Evolutionary conservation across 345 rosid species (phyloP).

Genomic region (Eucalyptus pauciflora): DNA sequence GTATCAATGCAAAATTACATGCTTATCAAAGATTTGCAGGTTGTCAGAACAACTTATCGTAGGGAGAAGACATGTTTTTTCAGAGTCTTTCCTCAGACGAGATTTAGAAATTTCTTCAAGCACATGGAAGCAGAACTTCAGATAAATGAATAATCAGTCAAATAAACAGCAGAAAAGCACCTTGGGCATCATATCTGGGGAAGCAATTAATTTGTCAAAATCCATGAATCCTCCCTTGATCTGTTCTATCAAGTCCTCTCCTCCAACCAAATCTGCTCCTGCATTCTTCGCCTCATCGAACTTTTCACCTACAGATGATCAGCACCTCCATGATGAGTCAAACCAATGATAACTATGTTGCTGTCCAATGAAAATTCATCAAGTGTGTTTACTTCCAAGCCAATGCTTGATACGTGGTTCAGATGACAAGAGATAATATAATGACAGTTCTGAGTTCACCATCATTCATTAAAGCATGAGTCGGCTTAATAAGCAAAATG

Average conservation of each 20-base stretch:
- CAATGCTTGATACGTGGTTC: not conserved
- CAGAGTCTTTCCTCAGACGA: not conserved
- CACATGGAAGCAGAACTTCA: not conserved
- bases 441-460: not conserved
- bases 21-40: not conserved
- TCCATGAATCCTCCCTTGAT: constrained; percentile 96
- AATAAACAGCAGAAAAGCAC: constrained; percentile 22
- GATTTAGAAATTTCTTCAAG: not conserved
- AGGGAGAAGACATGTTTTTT: not conserved
- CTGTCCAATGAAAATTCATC: not conserved
- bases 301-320: constrained; percentile 68
- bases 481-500: not conserved
- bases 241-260: constrained; percentile 86
- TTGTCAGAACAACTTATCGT: not conserved
- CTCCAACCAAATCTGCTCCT: constrained; percentile 97
- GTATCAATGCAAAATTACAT: not conserved
- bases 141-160: not conserved
- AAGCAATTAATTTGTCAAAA: constrained; percentile 94
- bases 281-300: constrained; percentile 96
- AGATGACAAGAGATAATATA: not conserved
- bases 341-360: not conserved
- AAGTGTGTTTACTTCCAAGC: not conserved
- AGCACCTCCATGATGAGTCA: not conserved
- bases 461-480: not conserved
- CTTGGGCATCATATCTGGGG: constrained; percentile 99